Conservation (phyloP, 164 flowering plant species). For the Houttuynia cordata region DNA sequence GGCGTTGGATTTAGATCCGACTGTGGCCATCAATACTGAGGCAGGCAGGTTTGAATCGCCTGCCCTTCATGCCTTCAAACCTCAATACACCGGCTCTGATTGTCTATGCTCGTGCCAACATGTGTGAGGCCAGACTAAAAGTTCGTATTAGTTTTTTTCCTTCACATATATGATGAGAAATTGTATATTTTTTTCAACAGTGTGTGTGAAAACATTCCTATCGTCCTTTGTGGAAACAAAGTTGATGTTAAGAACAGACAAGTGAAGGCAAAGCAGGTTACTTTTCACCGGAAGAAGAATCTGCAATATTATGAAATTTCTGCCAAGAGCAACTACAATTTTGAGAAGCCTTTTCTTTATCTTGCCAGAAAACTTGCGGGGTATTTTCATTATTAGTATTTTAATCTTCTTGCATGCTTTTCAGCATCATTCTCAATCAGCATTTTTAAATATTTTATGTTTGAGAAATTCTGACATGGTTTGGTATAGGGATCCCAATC, state of each 20-base stretch:
- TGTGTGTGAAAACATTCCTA: slow-evolving; percentile 71
- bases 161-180: no score
- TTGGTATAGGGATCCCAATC: slow-evolving; percentile 16
- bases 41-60: no score
- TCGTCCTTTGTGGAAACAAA: slow-evolving; percentile 77
- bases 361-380: slow-evolving; percentile 77
- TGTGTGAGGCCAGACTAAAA: no score
- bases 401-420: not conserved
- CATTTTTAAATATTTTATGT: no score
- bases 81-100: no score
- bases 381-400: slow-evolving; percentile 15
- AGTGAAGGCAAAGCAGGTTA: slow-evolving; percentile 78
- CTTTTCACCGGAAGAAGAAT: slow-evolving; percentile 76
- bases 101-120: no score
- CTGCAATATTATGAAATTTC: slow-evolving; percentile 74
- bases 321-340: slow-evolving; percentile 78
- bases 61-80: no score
- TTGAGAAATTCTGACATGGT: not conserved
- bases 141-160: no score
- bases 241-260: slow-evolving; percentile 83
- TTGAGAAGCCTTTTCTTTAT: slow-evolving; percentile 73
- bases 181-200: slow-evolving; percentile 13
- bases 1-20: no score
- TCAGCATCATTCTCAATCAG: not conserved
- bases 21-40: no score